These are phyloP conservation scores for Stenocarpella maydis DNA, from an alignment of 2,329 filamentous ascomycete species.

Conservation along the genomic window DNA sequence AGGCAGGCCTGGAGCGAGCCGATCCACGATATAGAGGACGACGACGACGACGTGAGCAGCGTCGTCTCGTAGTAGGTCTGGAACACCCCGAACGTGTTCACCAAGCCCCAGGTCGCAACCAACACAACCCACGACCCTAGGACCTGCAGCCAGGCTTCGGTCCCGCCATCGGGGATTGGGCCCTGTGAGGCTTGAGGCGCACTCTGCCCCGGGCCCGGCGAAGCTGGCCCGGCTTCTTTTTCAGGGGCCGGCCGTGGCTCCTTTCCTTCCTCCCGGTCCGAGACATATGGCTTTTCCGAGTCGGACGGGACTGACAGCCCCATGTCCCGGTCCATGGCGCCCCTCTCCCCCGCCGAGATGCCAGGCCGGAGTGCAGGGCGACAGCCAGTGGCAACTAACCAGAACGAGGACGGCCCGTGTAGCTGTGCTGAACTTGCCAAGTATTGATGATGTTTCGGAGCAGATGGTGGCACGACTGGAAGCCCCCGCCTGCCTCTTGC, in stretches of 20 bases:
- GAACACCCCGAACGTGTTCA: conserved; percentile 57
- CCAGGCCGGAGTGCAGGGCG: neutral
- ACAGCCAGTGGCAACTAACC: neutral
- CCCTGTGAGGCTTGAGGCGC: neutral
- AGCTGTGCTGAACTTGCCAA: neutral
- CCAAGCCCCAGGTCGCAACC: conserved; percentile 49
- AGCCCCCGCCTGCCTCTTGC: neutral
- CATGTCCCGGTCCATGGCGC: conserved; percentile 17
- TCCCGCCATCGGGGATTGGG: conserved; percentile 40
- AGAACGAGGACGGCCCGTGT: neutral
- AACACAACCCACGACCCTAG: conserved; percentile 49
- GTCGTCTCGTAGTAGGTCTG: conserved; percentile 53
- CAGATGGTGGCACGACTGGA: neutral
- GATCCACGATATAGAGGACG: conserved; percentile 56
- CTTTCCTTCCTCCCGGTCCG: conserved; percentile 11
- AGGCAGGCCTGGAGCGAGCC: conserved; percentile 53
- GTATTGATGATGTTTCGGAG: neutral
- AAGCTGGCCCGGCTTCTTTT: neutral
- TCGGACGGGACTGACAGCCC: neutral
- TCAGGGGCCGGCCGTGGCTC: neutral
- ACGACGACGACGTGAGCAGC: conserved; percentile 43
- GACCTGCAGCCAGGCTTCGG: conserved; percentile 50
- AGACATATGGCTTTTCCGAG: conserved; percentile 30
- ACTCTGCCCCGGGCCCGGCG: conserved; percentile 6
- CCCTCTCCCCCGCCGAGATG: neutral